Evolutionary conservation across 306 rosid genomes (phyloP).

Genomic region (Rubus parviflorus): DNA sequence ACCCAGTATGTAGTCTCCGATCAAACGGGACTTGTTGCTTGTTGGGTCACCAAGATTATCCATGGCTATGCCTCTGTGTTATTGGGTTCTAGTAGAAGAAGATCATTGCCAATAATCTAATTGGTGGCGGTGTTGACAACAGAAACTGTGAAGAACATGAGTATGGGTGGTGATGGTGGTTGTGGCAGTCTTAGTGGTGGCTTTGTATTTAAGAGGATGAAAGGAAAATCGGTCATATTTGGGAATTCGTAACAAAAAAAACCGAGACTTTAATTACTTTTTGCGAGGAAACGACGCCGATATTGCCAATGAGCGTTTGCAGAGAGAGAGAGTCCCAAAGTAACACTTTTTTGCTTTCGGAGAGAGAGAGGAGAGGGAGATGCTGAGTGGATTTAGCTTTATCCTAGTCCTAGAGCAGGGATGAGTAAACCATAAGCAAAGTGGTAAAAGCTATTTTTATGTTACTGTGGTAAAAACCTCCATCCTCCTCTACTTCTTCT

Average conservation of each 20-base stretch:
- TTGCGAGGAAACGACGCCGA: conserved; percentile 21
- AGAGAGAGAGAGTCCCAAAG: conserved; percentile 17
- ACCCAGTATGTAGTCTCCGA: conserved; percentile 83
- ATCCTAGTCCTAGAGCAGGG: not conserved
- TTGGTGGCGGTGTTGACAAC: not conserved
- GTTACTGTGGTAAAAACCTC: not conserved
- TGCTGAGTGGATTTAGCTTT: conserved; percentile 18
- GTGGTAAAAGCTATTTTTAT: not conserved
- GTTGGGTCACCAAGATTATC: conserved; percentile 24
- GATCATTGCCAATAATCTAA: not conserved
- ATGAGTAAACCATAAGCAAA: not conserved
- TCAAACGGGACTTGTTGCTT: conserved; percentile 36
- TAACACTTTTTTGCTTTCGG: conserved; percentile 8
- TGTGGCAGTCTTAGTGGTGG: conserved; percentile 8
- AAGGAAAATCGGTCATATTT: not conserved
- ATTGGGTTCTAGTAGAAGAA: not conserved
- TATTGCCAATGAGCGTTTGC: conserved; percentile 11
- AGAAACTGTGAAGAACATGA: not conserved
- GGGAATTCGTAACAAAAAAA: not conserved
- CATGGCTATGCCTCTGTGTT: conserved; percentile 35
- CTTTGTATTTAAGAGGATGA: not conserved
- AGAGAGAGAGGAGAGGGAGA: conserved; percentile 3
- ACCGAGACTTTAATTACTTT: not conserved
- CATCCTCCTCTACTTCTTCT: too few relatives aligned
- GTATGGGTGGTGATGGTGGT: not conserved